Evolutionary conservation across 306 rosid species (phyloP), one percentile per base, ranked within the genome.

Genomic region (Rubus idaeus): DNA sequence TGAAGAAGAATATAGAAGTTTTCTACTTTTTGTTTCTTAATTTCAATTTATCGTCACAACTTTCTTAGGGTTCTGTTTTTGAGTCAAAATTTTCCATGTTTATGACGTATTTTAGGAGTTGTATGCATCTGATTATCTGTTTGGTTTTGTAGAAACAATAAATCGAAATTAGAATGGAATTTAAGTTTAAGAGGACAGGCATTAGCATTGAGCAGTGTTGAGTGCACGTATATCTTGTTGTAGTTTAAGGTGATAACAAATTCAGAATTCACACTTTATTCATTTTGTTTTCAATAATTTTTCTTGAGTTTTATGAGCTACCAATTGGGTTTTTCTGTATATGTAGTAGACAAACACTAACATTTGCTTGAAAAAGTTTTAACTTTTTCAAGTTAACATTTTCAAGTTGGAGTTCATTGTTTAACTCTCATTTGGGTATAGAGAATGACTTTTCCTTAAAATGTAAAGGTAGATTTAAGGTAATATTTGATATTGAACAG

Each of bases 401-500:
- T 45, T 30, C 35, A 30, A 30, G 35, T 30, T 30, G 2, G 35
- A 30, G 35, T 56, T 14, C n/a, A 68, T 68, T n/a, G 70, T 44
- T 56, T 60, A 61, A 60, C 40, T 77, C 51, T 23, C 49, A 37
- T 58, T 50, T 20, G 68, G 23, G 66, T 23, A 44, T 67, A 20
- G 49, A 55, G 45, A 6, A 72, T 4, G 17, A 30, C 17, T 17
- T 14, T 69, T 52, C 6, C 23, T 23, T 45, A n/a, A 8, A 6
- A 30, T 30, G 35, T 30, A 30, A 30, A 30, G 35, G 35, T 30
- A 30, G 35, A 30, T 30, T 30, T 30, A 30, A 30, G 35, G 2
- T 30, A 30, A 30, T 30, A 1, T 30, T 42, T n/a, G 47, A 18
- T 13, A 44, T 52, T 73, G 13, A 53, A 56, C 4, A 50, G 12